Percentiles rank a stretch among this genome's conserved stretches.
Conservation (phyloP, 140 eudicot species). For the Ambrosia hybrid region DNA sequence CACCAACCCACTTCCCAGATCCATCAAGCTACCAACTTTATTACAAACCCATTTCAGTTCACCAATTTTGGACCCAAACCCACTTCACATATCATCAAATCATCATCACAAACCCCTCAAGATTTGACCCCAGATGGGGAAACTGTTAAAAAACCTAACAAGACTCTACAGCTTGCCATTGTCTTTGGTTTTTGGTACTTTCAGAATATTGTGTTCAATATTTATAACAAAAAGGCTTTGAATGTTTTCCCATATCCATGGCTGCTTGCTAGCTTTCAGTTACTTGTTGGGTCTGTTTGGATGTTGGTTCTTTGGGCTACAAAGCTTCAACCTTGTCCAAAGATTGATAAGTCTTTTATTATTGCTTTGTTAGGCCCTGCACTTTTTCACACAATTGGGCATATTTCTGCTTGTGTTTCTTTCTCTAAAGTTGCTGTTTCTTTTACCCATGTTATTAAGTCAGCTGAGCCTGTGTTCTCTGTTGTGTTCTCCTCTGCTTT, state of each 20-base stretch:
- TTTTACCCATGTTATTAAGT: constrained; percentile 95
- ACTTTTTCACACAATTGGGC: constrained; percentile 91
- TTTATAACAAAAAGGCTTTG: constrained; percentile 75
- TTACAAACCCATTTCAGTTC: constrained; percentile 20
- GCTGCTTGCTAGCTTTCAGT: constrained; percentile 88
- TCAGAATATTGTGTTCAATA: constrained; percentile 87
- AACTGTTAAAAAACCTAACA: constrained; percentile 45
- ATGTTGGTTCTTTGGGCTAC: constrained; percentile 78
- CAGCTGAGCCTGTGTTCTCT: constrained; percentile 90
- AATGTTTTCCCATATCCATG: constrained; percentile 91
- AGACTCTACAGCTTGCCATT: constrained; percentile 63
- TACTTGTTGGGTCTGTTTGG: constrained; percentile 77
- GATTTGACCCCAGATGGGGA: constrained; percentile 66
- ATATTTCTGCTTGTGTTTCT: constrained; percentile 96
- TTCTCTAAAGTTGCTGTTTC: constrained; percentile 98
- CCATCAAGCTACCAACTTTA: constrained; percentile 20
- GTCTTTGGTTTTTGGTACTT: constrained; percentile 93
- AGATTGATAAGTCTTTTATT: constrained; percentile 63
- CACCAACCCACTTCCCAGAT: constrained; percentile 42
- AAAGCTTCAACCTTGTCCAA: constrained; percentile 78
- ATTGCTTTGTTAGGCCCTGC: constrained; percentile 93
- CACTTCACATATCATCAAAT: constrained; percentile 37
- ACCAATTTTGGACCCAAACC: constrained; percentile 26
- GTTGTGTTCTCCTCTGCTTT: constrained; percentile 78
- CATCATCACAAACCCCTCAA: constrained; percentile 49